phyloP scores from a whole-genome alignment of 805 yeast species.

The Kazachstania bromeliacearum region DNA sequence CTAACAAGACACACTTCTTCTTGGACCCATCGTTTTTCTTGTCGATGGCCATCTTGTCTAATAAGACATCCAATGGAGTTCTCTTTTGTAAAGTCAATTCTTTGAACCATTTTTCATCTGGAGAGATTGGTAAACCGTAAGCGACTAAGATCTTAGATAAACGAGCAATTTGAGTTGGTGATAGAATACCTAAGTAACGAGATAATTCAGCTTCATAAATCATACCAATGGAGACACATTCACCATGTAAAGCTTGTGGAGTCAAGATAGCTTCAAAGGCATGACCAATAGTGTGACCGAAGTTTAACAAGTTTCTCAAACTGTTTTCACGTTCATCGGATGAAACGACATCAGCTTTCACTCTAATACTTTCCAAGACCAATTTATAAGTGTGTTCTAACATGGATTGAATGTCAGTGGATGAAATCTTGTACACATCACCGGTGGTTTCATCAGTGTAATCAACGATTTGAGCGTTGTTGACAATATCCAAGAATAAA shows the following conservation, averaged over 20 bases:
- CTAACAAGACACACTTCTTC: conserved; percentile 77
- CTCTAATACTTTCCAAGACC: conserved; percentile 77
- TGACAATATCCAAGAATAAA: conserved; percentile 58
- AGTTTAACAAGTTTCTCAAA: conserved; percentile 80
- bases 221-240: conserved; percentile 97
- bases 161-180: conserved; percentile 92
- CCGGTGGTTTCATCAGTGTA: conserved; percentile 8
- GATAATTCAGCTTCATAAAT: conserved; percentile 90
- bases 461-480: conserved; percentile 20
- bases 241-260: conserved; percentile 95
- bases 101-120: conserved; percentile 62
- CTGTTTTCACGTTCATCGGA: conserved; percentile 94
- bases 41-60: conserved; percentile 87
- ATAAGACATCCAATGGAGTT: conserved; percentile 66
- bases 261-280: conserved; percentile 97
- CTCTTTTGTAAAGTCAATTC: conserved; percentile 59
- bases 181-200: conserved; percentile 78
- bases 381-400: conserved; percentile 65
- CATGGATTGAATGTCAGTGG: conserved; percentile 60
- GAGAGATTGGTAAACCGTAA: conserved; percentile 75
- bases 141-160: conserved; percentile 72
- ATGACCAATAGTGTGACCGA: conserved; percentile 96
- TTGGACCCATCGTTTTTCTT: conserved; percentile 91
- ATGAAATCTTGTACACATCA: conserved; percentile 27
- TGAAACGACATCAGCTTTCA: conserved; percentile 90